Evolutionary conservation across 345 rosid genomes (phyloP).

Genomic region (Laguncularia racemosa): DNA sequence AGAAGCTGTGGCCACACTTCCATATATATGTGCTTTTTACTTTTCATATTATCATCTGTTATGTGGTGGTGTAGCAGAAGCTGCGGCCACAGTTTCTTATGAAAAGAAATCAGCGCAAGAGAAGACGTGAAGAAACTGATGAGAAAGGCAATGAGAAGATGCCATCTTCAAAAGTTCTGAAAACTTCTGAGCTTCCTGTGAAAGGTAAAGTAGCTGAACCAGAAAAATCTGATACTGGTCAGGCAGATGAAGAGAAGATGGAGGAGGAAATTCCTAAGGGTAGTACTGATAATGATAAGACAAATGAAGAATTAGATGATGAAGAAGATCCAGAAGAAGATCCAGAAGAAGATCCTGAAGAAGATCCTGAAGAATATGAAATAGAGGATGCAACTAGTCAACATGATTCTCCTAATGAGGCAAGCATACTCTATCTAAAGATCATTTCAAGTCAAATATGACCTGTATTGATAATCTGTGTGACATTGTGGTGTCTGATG

Average conservation of each 20-base stretch:
- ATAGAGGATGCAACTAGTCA: slow-evolving; percentile 40
- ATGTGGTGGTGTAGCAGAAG: slow-evolving; percentile 29
- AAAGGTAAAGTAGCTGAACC: slow-evolving; percentile 28
- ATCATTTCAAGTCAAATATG: neutral
- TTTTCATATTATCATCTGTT: slow-evolving; percentile 6
- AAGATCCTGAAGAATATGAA: slow-evolving; percentile 50
- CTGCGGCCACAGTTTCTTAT: slow-evolving; percentile 50
- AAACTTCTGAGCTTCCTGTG: slow-evolving; percentile 42
- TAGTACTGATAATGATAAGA: slow-evolving; percentile 25
- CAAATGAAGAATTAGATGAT: slow-evolving; percentile 42
- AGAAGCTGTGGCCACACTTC: neutral
- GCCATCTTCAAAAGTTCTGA: slow-evolving; percentile 38
- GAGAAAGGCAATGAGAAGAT: slow-evolving; percentile 38
- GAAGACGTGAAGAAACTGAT: slow-evolving; percentile 51
- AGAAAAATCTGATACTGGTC: slow-evolving; percentile 21
- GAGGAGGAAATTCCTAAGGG: slow-evolving; percentile 16
- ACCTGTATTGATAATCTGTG: too few relatives aligned
- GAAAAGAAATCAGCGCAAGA: slow-evolving; percentile 71
- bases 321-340: slow-evolving; percentile 56
- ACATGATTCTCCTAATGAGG: slow-evolving; percentile 43
- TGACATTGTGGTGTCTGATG: too few relatives aligned
- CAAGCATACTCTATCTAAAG: slow-evolving; percentile 12
- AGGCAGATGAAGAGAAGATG: slow-evolving; percentile 29
- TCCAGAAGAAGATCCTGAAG: slow-evolving; percentile 68
- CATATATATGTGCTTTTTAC: slow-evolving; percentile 3